These are phyloP conservation scores for Senecio squalidus DNA, from an alignment of 140 eudicot species.

Conservation along the genomic window DNA sequence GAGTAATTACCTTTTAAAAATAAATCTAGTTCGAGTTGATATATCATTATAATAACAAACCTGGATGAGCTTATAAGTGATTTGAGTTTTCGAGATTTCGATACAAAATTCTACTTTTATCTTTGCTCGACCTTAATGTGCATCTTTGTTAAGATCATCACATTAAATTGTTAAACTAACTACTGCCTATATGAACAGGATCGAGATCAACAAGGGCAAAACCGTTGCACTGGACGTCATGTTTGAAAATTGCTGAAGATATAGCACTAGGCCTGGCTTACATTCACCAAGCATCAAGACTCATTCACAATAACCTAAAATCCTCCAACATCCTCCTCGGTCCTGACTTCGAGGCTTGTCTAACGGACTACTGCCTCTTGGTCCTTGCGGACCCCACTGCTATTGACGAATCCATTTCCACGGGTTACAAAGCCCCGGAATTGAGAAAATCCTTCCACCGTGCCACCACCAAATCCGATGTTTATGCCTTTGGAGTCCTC, in stretches of 20 bases:
- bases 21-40: too few species aligned
- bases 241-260: conserved; percentile 83
- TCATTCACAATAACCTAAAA: conserved; percentile 77
- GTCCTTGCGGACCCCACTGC: conserved; percentile 50
- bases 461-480: conserved; percentile 68
- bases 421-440: conserved; percentile 70
- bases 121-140: too few species aligned
- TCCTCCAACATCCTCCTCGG: conserved; percentile 77
- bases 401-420: conserved; percentile 42
- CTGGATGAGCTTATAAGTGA: too few species aligned
- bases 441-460: conserved; percentile 43
- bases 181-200: conserved; percentile 31
- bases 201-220: conserved; percentile 78
- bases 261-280: conserved; percentile 81
- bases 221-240: conserved; percentile 91
- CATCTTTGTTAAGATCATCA: too few species aligned
- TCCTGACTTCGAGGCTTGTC: conserved; percentile 80
- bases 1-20: too few species aligned
- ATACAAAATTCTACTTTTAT: too few species aligned
- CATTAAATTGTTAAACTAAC: neutral
- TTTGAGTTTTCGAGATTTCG: too few species aligned
- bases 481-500: conserved; percentile 75
- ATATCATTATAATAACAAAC: too few species aligned
- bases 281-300: conserved; percentile 81
- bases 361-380: conserved; percentile 67